These are phyloP conservation scores for Jamesozyma hellenica DNA, from an alignment of 805 yeast genomes.

Conservation along the genomic window DNA sequence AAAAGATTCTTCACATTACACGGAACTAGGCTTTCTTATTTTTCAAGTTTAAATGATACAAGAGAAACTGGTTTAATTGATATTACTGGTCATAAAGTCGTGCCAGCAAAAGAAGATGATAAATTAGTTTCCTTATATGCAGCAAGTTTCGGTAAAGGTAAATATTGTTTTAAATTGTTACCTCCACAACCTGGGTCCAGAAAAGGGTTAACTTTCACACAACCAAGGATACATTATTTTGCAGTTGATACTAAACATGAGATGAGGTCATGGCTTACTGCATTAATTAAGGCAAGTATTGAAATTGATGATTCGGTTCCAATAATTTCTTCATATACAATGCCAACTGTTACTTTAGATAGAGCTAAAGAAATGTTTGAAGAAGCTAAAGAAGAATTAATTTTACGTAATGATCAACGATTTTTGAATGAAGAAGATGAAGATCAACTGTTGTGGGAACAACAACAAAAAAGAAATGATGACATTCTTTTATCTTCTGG, in stretches of 20 bases:
- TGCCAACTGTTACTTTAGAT: slow-evolving; percentile 82
- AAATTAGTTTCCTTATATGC: slow-evolving; percentile 79
- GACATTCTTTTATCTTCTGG: not conserved
- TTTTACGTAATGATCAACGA: slow-evolving; percentile 38
- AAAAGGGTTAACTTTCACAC: slow-evolving; percentile 91
- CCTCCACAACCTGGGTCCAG: slow-evolving; percentile 97
- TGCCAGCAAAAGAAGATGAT: slow-evolving; percentile 77
- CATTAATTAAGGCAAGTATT: slow-evolving; percentile 89
- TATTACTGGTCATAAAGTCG: slow-evolving; percentile 85
- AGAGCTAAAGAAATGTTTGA: slow-evolving; percentile 80
- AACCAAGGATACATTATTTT: slow-evolving; percentile 89
- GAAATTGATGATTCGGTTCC: slow-evolving; percentile 91
- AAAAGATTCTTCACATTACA: slow-evolving; percentile 75
- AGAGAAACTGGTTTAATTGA: slow-evolving; percentile 89
- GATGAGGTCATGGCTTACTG: slow-evolving; percentile 89
- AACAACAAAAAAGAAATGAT: slow-evolving; percentile 15
- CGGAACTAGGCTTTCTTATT: slow-evolving; percentile 87
- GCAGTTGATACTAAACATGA: slow-evolving; percentile 88
- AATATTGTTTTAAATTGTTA: slow-evolving; percentile 79
- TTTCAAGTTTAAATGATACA: slow-evolving; percentile 61
- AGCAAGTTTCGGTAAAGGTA: slow-evolving; percentile 83
- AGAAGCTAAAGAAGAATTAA: slow-evolving; percentile 68
- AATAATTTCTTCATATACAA: slow-evolving; percentile 82
- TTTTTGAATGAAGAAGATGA: slow-evolving; percentile 24
- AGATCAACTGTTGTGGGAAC: slow-evolving; percentile 25